Evolutionary conservation across 441 rosid genomes (phyloP), one percentile per base, ranked within the genome.

Genomic region (Brassica balearica): DNA sequence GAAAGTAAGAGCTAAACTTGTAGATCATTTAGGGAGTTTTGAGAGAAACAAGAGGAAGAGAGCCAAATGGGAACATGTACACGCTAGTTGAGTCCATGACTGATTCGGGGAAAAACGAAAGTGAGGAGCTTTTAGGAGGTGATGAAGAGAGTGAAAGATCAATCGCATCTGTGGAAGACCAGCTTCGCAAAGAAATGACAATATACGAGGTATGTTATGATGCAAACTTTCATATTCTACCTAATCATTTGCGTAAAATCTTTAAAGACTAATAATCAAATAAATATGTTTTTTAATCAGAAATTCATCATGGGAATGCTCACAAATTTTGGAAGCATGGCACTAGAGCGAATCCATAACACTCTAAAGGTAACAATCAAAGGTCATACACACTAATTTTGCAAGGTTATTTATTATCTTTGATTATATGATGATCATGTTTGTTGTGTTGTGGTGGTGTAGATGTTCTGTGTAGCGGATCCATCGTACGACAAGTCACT

Each of bases 291-390:
- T 15, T 48, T 14, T 0, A 15, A 55, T 71, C 85, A 96, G 98
- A 92, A 96, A 91, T 96, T 90, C 67, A 96, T 96, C 73, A 71
- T 87, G 92, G 98, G 98, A 73, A 96, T 94, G 98, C 98, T 94
- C 67, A 94, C 96, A 68, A 94, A 96, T 82, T 91, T 96, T 27
- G 94, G 97, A 23, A 88, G 88, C 87, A 92, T 92, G 97, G 87
- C 94, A 46, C 82, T 90, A 75, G 98, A 96, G 75, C 86, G 97
- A 81, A 96, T 94, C 81, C 98, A 96, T 64, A 92, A 94, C 77
- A 92, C 95, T 48, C 96, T 94, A 56, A 96, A 96, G 95, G 97
- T 92, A 62, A 19, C 41, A 36, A 12, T 15, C 51, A 8, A 14
- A 23, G 56, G 8, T 3, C 58, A 51, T n/a, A 51, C 51, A 43